Evolutionary conservation across 192 early-diverging fungal species (phyloP).

Genomic region (Tieghemiomyces parasiticus): DNA sequence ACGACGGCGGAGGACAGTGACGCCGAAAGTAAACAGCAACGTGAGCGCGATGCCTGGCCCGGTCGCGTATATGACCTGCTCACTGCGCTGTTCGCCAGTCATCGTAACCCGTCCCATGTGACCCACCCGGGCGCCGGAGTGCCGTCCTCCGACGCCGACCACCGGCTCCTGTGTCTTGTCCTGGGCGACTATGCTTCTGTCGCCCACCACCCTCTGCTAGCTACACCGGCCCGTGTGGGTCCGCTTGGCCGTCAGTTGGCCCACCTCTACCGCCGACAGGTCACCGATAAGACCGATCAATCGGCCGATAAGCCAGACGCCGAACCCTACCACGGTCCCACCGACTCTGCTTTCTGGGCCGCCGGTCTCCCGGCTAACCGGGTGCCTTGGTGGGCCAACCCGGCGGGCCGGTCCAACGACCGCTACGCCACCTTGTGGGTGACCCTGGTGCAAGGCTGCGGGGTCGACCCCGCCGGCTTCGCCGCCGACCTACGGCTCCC

Average conservation of each 20-base stretch:
- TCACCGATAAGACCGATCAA: neutral
- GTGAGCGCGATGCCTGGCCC: neutral
- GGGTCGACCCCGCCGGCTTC: neutral
- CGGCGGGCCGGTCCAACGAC: neutral
- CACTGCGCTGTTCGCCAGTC: neutral
- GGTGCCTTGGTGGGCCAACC: constrained; percentile 4
- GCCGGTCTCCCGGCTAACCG: neutral
- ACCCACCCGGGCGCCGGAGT: neutral
- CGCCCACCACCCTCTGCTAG: neutral
- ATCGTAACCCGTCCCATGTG: neutral
- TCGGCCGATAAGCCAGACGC: too few species aligned
- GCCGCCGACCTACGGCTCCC: neutral
- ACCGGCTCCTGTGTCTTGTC: neutral
- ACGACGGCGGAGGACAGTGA: neutral
- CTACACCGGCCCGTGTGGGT: neutral
- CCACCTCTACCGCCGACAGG: neutral
- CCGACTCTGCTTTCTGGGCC: neutral
- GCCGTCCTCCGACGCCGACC: neutral
- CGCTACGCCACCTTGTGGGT: constrained; percentile 3
- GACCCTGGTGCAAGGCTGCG: neutral
- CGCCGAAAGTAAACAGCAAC: neutral
- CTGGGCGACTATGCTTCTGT: neutral
- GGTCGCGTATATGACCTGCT: neutral
- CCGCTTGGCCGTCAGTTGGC: neutral
- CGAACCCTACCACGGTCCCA: neutral